Base-by-base conservation (phyloP, 129 eudicot species). In the Flaveria linearis region DNA sequence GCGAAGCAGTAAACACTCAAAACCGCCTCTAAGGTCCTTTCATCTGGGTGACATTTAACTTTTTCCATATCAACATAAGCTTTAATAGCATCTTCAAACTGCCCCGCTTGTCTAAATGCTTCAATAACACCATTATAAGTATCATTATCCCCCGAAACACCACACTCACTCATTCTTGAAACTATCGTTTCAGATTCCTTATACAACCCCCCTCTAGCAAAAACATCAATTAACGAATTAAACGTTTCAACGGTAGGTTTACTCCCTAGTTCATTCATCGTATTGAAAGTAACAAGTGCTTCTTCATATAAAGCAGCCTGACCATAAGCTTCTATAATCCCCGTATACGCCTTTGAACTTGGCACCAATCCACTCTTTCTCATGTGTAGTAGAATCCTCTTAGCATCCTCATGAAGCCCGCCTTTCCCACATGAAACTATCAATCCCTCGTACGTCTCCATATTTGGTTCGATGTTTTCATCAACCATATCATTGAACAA, bases 231-330 rank as follows among this genome's bases (percentile, higher is more conserved):
- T 80, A 93, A 75, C 62, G 92, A 78, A 73, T 90, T 93, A 78
- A 74, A 93, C 8, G 98, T 87, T 71, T 93, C 93, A 52, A 85
- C 68, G 5, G 84, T 84, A 1, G 98, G 93, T 30, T 23, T 80
- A 20, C 98, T 87, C 22, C 98, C 98, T 22, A 93, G 77, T 87
- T 93, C 98, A 73, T 87, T 93, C 98, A 93, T 93, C 3, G 98
- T 93, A 79, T 93, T 90, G 52, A 88, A 88, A 46, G 93, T 89
- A 42, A 93, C 97, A 77, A 90, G 83, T 77, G 93, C 96, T 82
- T 93, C 98, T 79, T 93, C 98, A 81, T 93, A 93, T 30, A 93
- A 72, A 9, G 92, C 87, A 63, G 97, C 96, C 77, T 90, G 98
- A 23, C 98, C 98, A 87, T 85, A 93, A 41, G 97, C 97, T 83